Evolutionary conservation across 352 stramenopile genomes (phyloP).

Genomic region (Phytophthora melonis): DNA sequence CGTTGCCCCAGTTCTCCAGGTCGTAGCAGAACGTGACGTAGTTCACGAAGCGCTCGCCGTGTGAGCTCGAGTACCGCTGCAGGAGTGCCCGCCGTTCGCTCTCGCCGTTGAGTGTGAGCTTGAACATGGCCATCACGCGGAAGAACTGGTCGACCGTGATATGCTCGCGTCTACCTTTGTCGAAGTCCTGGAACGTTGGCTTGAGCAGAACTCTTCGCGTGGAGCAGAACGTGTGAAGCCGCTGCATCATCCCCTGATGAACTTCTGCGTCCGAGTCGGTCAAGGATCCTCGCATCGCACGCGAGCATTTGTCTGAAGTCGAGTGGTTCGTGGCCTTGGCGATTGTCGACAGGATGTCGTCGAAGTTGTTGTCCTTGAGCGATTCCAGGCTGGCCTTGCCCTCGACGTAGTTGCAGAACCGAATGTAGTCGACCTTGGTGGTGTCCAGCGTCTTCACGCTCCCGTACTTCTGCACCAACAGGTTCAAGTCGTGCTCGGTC

Average conservation of each 20-base stretch:
- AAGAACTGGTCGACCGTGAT: conserved; percentile 88
- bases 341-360: conserved; percentile 63
- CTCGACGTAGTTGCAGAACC: conserved; percentile 75
- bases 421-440: conserved; percentile 80
- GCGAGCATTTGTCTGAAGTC: conserved; percentile 59
- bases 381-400: conserved; percentile 43
- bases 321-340: conserved; percentile 39
- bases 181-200: conserved; percentile 86
- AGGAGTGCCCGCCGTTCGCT: conserved; percentile 66
- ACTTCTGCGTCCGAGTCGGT: conserved; percentile 52
- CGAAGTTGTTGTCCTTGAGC: conserved; percentile 53
- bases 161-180: conserved; percentile 75
- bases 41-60: conserved; percentile 84
- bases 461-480: conserved; percentile 73
- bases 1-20: conserved; percentile 63
- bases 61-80: conserved; percentile 73
- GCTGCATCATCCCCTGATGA: conserved; percentile 68
- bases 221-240: conserved; percentile 62
- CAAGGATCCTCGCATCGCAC: conserved; percentile 67
- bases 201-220: conserved; percentile 81
- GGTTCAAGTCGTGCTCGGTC: conserved; percentile 62
- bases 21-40: conserved; percentile 89
- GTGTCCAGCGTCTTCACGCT: conserved; percentile 46
- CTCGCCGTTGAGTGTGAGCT: conserved; percentile 63
- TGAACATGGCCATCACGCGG: conserved; percentile 82